Conservation (phyloP, 2,329 filamentous ascomycete genomes). For the Aspergillus brunneoviolaceus region DNA sequence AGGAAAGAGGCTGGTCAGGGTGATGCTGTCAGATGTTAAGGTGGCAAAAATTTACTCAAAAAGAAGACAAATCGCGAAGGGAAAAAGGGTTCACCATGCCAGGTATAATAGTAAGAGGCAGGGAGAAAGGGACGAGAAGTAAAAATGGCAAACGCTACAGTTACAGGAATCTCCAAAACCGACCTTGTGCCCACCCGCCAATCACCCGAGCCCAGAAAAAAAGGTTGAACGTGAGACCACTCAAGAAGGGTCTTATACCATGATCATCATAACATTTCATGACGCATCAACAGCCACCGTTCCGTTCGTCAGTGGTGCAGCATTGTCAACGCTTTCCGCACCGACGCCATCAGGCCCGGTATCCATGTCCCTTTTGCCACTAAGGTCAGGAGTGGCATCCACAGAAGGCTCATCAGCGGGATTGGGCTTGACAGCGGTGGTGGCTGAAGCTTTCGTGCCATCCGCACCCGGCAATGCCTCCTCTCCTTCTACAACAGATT, state of each 20-base stretch:
- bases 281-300: constrained; percentile 53
- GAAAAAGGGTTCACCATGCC: not conserved
- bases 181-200: not conserved
- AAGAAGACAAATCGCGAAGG: not conserved
- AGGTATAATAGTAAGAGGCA: not conserved
- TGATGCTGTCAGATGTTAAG: not conserved
- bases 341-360: constrained; percentile 15
- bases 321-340: constrained; percentile 30
- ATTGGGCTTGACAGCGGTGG: constrained; percentile 50
- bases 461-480: constrained; percentile 21
- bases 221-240: not conserved
- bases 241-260: not conserved
- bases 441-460: constrained; percentile 13
- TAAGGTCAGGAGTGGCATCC: constrained; percentile 13
- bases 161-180: constrained; percentile 2
- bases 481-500: constrained; percentile 29
- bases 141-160: constrained; percentile 5
- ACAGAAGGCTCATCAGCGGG: constrained; percentile 12
- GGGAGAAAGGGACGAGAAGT: not conserved
- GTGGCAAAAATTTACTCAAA: constrained; percentile 4
- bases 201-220: not conserved
- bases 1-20: constrained; percentile 1
- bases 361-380: constrained; percentile 13
- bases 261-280: constrained; percentile 20
- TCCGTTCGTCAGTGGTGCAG: constrained; percentile 56